Evolutionary conservation across 2,329 filamentous ascomycete genomes (phyloP).

Genomic region (Fusarium sacchari): DNA sequence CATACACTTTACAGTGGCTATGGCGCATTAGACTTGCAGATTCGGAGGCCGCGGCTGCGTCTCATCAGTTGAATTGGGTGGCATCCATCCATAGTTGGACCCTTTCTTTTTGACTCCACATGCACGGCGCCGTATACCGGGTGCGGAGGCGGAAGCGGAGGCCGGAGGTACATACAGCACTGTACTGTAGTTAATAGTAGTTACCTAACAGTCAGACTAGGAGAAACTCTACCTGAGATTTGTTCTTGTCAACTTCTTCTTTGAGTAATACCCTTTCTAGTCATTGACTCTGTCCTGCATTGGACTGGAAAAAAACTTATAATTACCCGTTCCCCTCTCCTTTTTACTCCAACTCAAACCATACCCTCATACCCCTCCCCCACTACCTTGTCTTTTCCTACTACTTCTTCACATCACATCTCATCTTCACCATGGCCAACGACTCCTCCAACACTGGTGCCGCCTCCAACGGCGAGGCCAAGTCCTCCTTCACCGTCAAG

Average conservation of each 20-base stretch:
- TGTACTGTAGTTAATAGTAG: not conserved
- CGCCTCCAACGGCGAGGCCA: constrained; percentile 49
- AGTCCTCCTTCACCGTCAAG: constrained; percentile 84
- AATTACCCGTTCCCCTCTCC: constrained; percentile 3
- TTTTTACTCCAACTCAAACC: not conserved
- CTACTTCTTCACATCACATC: not conserved
- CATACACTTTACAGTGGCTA: constrained; percentile 11
- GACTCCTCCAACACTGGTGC: constrained; percentile 43
- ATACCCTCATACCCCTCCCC: not conserved
- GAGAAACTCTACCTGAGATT: not conserved
- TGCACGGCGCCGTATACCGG: constrained; percentile 28
- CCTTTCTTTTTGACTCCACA: constrained; percentile 19
- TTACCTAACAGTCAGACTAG: not conserved
- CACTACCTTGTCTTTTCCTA: not conserved
- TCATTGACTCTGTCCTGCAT: constrained; percentile 16
- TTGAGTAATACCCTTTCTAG: constrained; percentile 14
- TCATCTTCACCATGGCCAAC: constrained; percentile 47
- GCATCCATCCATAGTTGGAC: not conserved
- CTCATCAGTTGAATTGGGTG: not conserved
- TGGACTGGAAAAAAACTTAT: not conserved
- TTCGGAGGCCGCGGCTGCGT: constrained; percentile 10
- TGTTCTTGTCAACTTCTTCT: constrained; percentile 19
- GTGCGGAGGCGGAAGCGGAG: constrained; percentile 17
- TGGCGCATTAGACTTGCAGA: constrained; percentile 8
- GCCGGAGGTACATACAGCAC: not conserved